Evolutionary conservation across 1,284 basidiomycete genomes (phyloP), one percentile per base, ranked within the genome.

Genomic region (Malassezia sp.): DNA sequence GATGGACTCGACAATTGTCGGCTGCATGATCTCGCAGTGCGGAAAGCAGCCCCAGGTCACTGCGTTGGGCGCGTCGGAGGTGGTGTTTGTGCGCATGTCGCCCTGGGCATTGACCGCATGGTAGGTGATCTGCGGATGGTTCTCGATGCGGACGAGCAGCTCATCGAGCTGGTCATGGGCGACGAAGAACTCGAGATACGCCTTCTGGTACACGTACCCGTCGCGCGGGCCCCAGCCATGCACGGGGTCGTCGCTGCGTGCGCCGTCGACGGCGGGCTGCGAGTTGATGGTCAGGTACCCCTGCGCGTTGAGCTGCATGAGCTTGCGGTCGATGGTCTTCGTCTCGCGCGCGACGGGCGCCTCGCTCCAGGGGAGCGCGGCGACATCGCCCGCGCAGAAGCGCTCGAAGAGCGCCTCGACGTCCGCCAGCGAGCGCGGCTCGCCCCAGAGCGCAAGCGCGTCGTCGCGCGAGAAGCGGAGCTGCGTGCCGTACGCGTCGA

Each of bases 31-130:
- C 75, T 97, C 93, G 72, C 87, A 15, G 50, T 67, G 64, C 7
- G 93, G 91, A 78, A 96, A 99, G 5, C 93, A 88, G 57, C 91
- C 93, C 93, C 91, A 99, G 0, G 93, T 99, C 36, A 99, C 93
- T 6, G 93, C 93, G 63, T 96, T 97, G 29, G 91, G 89, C 7
- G 88, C 85, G 27, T 91, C 85, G 1, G 83, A 83, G 53, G 83
- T 80, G 26, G 82, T 87, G 75, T 97, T 97, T 42, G 90, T 95
- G 45, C 81, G 78, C 60, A 96, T 78, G 67, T 96, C 90, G 37
- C 93, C 93, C 54, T 61, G 59, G 17, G 61, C 55, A 75, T 88
- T 87, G 70, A 88, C 88, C 42, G 90, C 88, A 66, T 96, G 90
- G 76, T 97, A 99, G 5, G 89, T 97, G 71, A 95, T 85, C 61